A percentile compares a stretch with the other conserved stretches of the same genome.
These are phyloP conservation scores for Rheum nobile DNA, from an alignment of 148 eudicot species.

Conservation along the genomic window DNA sequence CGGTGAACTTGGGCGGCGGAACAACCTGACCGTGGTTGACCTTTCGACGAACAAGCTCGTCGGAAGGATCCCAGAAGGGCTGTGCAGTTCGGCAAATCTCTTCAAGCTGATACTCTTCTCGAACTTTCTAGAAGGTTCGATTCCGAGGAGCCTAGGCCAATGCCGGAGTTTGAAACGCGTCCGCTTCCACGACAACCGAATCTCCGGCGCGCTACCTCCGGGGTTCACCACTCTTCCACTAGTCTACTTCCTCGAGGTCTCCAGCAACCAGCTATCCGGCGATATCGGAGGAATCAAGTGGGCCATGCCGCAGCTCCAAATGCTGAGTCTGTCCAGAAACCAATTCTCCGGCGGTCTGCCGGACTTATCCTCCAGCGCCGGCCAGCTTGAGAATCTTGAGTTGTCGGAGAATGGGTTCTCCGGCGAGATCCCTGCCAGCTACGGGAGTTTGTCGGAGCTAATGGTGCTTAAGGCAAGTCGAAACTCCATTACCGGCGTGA, in stretches of 20 bases:
- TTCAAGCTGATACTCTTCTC: conserved; percentile 77
- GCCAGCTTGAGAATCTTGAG: conserved; percentile 56
- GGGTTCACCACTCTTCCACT: conserved; percentile 41
- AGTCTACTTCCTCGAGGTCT: conserved; percentile 64
- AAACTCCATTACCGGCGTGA: conserved; percentile 42
- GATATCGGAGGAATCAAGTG: conserved; percentile 27
- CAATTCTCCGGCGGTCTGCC: conserved; percentile 49
- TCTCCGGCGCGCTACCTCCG: conserved; percentile 43
- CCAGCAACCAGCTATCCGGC: conserved; percentile 48
- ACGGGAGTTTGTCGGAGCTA: conserved; percentile 36
- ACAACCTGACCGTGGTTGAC: conserved; percentile 70
- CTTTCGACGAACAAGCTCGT: conserved; percentile 75
- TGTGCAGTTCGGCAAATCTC: conserved; percentile 49
- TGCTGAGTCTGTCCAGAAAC: conserved; percentile 62
- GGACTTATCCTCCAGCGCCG: conserved; percentile 29
- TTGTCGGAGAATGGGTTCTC: conserved; percentile 52
- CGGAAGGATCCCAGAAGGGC: conserved; percentile 54
- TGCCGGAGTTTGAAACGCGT: conserved; percentile 54
- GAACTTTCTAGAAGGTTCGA: conserved; percentile 47
- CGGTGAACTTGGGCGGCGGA: conserved; percentile 45
- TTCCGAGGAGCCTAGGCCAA: conserved; percentile 41
- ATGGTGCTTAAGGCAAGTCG: conserved; percentile 31
- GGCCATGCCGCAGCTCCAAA: conserved; percentile 67
- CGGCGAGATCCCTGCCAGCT: conserved; percentile 35
- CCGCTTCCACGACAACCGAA: conserved; percentile 49